These are phyloP conservation scores for Fusarium austroafricanum DNA, from an alignment of 2,329 filamentous ascomycete genomes.

Conservation along the genomic window DNA sequence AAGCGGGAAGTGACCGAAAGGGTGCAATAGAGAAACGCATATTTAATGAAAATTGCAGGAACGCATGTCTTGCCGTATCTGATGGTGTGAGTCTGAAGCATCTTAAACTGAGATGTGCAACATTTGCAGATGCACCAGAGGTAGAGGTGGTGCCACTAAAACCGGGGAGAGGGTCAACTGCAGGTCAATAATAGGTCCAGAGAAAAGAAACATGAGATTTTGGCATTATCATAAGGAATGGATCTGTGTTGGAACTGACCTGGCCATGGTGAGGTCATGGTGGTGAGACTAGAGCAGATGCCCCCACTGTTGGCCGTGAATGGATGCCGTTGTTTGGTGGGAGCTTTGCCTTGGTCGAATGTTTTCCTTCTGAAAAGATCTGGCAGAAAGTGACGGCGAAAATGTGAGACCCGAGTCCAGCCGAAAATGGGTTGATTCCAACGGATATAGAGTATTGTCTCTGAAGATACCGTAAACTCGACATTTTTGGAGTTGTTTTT, in stretches of 20 bases:
- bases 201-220: slow-evolving; percentile 2
- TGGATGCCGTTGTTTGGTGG: slow-evolving; percentile 12
- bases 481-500: not conserved
- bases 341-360: slow-evolving; percentile 33
- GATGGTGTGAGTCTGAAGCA: slow-evolving; percentile 18
- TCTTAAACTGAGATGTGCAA: slow-evolving; percentile 19
- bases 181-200: slow-evolving; percentile 4
- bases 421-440: slow-evolving; percentile 30
- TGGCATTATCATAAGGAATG: slow-evolving; percentile 5
- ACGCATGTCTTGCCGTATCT: not conserved
- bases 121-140: slow-evolving; percentile 13
- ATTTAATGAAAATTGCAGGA: not conserved
- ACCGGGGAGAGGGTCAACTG: slow-evolving; percentile 3
- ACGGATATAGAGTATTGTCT: not conserved
- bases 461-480: not conserved
- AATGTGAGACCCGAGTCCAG: slow-evolving; percentile 30
- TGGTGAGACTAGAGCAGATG: slow-evolving; percentile 30
- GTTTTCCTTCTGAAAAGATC: slow-evolving; percentile 25
- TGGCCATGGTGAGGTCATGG: slow-evolving; percentile 43
- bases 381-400: slow-evolving; percentile 6
- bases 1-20: slow-evolving; percentile 34
- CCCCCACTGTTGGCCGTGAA: slow-evolving; percentile 27
- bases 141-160: slow-evolving; percentile 29
- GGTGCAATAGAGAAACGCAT: not conserved
- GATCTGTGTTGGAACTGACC: slow-evolving; percentile 16